Percentiles rank a stretch among this genome's conserved stretches.
phyloP scores from a whole-genome alignment of 345 rosid genomes.

The Populus pruinosa region DNA sequence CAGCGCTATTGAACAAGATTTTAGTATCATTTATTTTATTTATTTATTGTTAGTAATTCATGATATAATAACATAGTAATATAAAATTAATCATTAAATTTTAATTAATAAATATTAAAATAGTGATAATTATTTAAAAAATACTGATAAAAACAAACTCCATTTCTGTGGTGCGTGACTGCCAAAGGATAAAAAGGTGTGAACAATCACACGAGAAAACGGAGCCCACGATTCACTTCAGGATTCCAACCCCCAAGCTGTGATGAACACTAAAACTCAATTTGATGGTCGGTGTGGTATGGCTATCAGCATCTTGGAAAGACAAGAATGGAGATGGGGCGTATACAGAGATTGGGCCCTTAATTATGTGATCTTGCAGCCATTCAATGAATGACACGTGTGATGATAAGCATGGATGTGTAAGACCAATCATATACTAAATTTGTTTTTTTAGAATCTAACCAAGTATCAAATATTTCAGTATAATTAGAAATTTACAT shows the following conservation, averaged over 20 bases:
- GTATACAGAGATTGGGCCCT: background rate
- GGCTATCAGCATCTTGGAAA: constrained; percentile 19
- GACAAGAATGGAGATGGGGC: background rate
- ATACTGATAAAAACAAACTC: too few relatives aligned
- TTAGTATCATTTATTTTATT: too few relatives aligned
- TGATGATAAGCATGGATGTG: constrained; percentile 19
- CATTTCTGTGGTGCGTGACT: background rate
- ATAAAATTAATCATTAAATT: too few relatives aligned
- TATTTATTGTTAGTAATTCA: too few relatives aligned
- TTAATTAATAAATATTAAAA: too few relatives aligned
- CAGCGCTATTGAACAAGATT: too few relatives aligned
- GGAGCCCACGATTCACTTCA: constrained; percentile 19
- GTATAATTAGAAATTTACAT: too few relatives aligned
- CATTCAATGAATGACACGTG: constrained; percentile 20
- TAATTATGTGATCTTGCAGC: background rate
- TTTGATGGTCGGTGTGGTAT: constrained; percentile 15
- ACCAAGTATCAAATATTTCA: too few relatives aligned
- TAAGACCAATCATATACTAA: too few relatives aligned
- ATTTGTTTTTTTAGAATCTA: too few relatives aligned
- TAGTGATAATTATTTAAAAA: too few relatives aligned
- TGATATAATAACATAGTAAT: too few relatives aligned
- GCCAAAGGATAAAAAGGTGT: background rate
- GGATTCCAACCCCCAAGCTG: constrained; percentile 15
- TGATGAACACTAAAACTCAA: background rate
- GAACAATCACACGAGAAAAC: constrained; percentile 1